Percentiles rank a stretch among this genome's conserved stretches.
phyloP scores from a whole-genome alignment of 345 rosid species.

The Combretum micranthum region DNA sequence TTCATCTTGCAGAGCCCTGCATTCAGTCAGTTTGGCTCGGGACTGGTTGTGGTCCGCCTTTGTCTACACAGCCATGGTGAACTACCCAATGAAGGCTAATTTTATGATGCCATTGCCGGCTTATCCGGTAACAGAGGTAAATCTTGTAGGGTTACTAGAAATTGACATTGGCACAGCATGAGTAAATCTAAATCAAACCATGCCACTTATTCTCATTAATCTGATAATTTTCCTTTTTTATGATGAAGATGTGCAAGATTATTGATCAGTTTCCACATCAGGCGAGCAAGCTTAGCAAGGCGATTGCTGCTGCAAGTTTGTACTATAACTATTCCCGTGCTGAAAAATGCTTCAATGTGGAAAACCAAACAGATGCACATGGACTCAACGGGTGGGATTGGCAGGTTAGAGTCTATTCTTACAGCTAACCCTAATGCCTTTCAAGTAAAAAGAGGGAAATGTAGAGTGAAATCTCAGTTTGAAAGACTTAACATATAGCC shows the following conservation, averaged over 20 bases:
- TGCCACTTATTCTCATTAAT: not conserved
- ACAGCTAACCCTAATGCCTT: too few species aligned
- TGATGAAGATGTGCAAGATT: slow-evolving; percentile 67
- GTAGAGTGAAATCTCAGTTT: too few species aligned
- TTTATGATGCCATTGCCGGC: slow-evolving; percentile 76
- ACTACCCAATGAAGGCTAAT: slow-evolving; percentile 63
- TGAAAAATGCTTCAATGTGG: slow-evolving; percentile 55
- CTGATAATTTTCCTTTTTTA: not conserved
- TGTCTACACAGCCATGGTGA: slow-evolving; percentile 67
- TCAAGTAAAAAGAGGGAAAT: too few species aligned
- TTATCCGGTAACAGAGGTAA: slow-evolving; percentile 59
- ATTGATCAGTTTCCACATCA: slow-evolving; percentile 44
- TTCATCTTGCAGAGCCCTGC: slow-evolving; percentile 31
- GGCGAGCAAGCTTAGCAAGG: slow-evolving; percentile 46
- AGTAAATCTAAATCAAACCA: slow-evolving; percentile 2
- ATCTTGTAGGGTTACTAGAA: too few species aligned
- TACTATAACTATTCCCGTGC: slow-evolving; percentile 59
- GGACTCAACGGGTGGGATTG: slow-evolving; percentile 70
- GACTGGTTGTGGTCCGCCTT: slow-evolving; percentile 60
- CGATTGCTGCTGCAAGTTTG: slow-evolving; percentile 69
- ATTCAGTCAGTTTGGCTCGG: slow-evolving; percentile 33
- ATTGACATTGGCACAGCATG: too few species aligned
- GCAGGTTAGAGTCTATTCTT: slow-evolving; percentile 38
- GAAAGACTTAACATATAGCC: too few species aligned
- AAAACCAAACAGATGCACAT: slow-evolving; percentile 44